Base-by-base conservation (phyloP, 106 monocot species). In the Dioscorea dumetorum region DNA sequence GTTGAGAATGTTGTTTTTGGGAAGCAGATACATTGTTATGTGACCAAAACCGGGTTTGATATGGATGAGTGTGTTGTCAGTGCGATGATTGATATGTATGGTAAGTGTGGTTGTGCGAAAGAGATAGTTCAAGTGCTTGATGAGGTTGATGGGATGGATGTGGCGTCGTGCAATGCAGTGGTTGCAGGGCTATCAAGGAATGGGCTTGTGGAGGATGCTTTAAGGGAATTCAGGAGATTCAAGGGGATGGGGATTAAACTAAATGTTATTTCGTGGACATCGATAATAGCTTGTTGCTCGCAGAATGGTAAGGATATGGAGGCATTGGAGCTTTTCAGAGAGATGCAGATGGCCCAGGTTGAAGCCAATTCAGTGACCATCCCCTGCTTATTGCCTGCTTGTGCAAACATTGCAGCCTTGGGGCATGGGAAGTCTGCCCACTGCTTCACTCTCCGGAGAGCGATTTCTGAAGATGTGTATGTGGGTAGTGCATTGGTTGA, bases 231-330 rank as follows among this genome's bases (percentile, higher is more conserved):
- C 31, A 65, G 66, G 73, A 62, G 70, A 66, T 90, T 90, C 58
- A 17, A 34, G 31, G 61, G 57, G 4, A 33, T 32, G 34, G 76
- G 76, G 9, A 52, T 84, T 14, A 49, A 77, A 28, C 56, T 90
- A 50, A 90, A 87, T 72, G 89, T 94, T 9, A 77, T 94, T 17
- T 90, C 94, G 10, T 94, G 94, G 94, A 94, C 94, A 0, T 89
- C 94, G 3, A 77, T 94, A 20, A 76, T 94, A 0, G 74, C 83
- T 49, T 89, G 89, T 66, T 89, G 88, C 24, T 68, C 78, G 4
- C 94, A 90, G 58, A 94, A 94, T 24, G 94, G 86, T 8, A 80
- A 71, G 80, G 89, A 87, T 60, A 24, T 81, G 63, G 82, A 86
- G 49, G 89, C 86, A 10, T 21, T 90, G 19, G 73, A 82, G 22